A percentile compares a stretch with the other conserved stretches of the same genome.
Conservation (phyloP, 108 stramenopile genomes). For the Cafeteria roenbergensis region DNA sequence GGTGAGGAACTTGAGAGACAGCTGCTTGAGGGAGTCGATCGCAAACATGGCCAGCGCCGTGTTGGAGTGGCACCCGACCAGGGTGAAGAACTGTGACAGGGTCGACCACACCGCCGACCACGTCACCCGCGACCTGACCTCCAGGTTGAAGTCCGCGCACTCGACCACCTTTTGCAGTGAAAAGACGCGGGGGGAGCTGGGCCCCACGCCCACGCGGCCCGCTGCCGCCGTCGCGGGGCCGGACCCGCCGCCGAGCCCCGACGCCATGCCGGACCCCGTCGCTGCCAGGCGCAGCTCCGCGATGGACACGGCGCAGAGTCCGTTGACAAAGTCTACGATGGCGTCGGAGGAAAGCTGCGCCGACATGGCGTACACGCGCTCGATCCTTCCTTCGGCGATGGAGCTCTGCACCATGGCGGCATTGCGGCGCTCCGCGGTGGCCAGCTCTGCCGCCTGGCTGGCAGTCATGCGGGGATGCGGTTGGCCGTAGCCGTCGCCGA, state of each 20-base stretch:
- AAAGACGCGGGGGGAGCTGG: conserved; percentile 68
- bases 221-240: neutral
- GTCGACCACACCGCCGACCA: conserved; percentile 84
- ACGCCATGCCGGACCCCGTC: neutral
- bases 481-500: too few species aligned
- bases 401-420: conserved; percentile 58
- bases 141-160: conserved; percentile 94
- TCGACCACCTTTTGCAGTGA: conserved; percentile 91
- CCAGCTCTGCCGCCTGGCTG: neutral
- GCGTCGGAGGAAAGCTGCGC: conserved; percentile 56
- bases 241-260: neutral
- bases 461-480: too few species aligned
- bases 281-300: conserved; percentile 74
- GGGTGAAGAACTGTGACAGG: conserved; percentile 70
- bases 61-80: conserved; percentile 77
- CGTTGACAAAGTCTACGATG: conserved; percentile 67
- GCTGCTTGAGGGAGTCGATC: conserved; percentile 88
- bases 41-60: conserved; percentile 85
- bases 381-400: conserved; percentile 58
- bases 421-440: conserved; percentile 61
- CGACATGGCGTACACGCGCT: conserved; percentile 65
- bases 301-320: conserved; percentile 72
- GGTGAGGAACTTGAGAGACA: conserved; percentile 79
- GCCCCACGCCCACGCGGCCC: neutral
- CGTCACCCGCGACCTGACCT: conserved; percentile 68